These are phyloP conservation scores for Solanum commersonii DNA, from an alignment of 257 asterid genomes.

Conservation along the genomic window DNA sequence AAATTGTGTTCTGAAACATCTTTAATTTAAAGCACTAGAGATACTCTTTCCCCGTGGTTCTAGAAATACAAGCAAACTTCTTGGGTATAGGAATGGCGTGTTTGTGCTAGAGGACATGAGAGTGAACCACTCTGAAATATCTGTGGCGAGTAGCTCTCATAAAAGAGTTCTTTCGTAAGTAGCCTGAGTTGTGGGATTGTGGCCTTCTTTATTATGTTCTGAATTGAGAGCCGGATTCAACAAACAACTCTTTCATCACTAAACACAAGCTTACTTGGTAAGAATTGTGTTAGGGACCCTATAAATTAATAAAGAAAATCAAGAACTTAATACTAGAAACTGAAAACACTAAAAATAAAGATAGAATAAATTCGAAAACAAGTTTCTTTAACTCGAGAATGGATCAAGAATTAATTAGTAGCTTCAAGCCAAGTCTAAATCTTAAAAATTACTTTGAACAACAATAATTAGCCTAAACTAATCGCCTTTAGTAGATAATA, in stretches of 20 bases:
- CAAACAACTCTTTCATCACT: background rate
- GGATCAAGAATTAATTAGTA: background rate
- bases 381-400: background rate
- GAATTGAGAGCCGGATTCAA: background rate
- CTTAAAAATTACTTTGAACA: background rate
- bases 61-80: background rate
- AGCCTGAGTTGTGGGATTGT: background rate
- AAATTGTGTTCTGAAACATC: background rate
- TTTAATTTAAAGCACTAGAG: background rate
- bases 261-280: background rate
- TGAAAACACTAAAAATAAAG: background rate
- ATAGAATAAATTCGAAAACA: background rate
- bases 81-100: background rate
- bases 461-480: background rate
- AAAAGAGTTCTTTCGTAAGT: background rate
- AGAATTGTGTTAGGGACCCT: background rate
- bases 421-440: background rate
- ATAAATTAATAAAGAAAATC: background rate
- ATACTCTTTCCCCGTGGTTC: background rate
- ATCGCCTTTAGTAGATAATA: background rate
- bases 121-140: background rate
- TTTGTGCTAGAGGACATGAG: background rate
- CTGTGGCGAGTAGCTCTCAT: background rate
- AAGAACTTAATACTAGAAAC: background rate
- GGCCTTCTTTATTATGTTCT: background rate